These are phyloP conservation scores for Syzygium jambos DNA, from an alignment of 345 rosid species.

Conservation along the genomic window DNA sequence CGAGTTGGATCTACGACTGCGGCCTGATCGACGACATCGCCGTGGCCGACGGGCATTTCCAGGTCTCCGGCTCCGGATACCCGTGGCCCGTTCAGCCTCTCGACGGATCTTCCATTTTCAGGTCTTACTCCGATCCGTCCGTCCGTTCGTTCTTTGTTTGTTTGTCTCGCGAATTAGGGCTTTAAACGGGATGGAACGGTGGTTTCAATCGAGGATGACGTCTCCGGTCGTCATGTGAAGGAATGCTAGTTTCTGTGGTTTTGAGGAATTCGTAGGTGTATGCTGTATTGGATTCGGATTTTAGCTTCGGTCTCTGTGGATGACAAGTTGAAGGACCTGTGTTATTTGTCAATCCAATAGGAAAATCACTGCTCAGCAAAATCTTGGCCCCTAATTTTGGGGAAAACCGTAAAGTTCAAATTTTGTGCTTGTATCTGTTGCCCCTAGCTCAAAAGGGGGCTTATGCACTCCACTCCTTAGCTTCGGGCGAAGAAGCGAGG, in stretches of 20 bases:
- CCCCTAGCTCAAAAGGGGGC: neutral
- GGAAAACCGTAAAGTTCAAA: neutral
- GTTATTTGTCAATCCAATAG: neutral
- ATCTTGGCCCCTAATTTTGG: neutral
- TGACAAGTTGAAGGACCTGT: neutral
- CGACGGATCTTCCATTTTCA: conserved; percentile 45
- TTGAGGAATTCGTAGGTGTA: neutral
- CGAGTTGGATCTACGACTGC: conserved; percentile 57
- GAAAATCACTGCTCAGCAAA: neutral
- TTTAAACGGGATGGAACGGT: neutral
- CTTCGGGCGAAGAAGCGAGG: neutral
- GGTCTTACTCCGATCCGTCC: conserved; percentile 22
- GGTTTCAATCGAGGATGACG: neutral
- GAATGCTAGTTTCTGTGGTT: neutral
- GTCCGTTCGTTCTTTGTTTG: neutral
- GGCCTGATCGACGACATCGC: conserved; percentile 67
- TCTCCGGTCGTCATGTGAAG: neutral
- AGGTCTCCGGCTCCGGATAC: conserved; percentile 50
- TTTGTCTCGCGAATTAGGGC: neutral
- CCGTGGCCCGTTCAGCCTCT: conserved; percentile 63
- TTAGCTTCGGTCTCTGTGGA: neutral
- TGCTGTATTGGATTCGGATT: neutral
- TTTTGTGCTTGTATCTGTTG: neutral
- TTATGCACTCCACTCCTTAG: neutral
- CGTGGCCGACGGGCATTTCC: conserved; percentile 43